These are phyloP conservation scores for Phytopythium boreale DNA, from an alignment of 352 stramenopile species.

Conservation along the genomic window DNA sequence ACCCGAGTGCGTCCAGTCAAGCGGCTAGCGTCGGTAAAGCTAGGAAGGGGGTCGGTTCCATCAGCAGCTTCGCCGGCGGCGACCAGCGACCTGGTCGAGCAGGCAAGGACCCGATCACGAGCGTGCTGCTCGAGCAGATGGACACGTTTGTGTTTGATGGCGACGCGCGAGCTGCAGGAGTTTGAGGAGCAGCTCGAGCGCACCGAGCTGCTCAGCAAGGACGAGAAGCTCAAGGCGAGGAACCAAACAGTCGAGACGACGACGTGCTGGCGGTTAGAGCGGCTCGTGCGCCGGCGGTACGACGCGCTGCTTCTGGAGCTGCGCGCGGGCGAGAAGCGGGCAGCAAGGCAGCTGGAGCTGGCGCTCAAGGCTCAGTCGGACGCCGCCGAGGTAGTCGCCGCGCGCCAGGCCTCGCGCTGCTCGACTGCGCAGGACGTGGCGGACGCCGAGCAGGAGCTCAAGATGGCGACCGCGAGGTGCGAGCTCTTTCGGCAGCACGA, in stretches of 20 bases:
- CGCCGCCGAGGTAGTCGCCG: conserved; percentile 7
- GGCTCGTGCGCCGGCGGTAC: conserved; percentile 46
- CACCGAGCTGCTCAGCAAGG: not conserved
- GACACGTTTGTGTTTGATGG: conserved; percentile 67
- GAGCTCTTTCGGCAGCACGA: conserved; percentile 47
- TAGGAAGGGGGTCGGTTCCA: conserved; percentile 16
- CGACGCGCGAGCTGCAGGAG: conserved; percentile 31
- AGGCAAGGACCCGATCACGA: conserved; percentile 49
- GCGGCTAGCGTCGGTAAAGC: not conserved
- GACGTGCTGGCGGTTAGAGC: conserved; percentile 45
- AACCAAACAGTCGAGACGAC: not conserved
- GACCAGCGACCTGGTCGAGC: conserved; percentile 27
- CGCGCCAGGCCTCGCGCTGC: conserved; percentile 3
- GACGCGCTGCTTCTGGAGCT: conserved; percentile 37
- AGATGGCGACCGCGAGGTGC: conserved; percentile 14
- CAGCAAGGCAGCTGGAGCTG: conserved; percentile 39
- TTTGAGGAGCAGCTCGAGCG: conserved; percentile 7
- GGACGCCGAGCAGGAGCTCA: conserved; percentile 15
- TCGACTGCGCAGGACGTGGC: conserved; percentile 8
- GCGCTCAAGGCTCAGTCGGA: conserved; percentile 23
- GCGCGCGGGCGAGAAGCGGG: conserved; percentile 30
- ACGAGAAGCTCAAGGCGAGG: not conserved
- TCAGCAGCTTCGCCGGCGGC: conserved; percentile 35
- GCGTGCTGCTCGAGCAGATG: conserved; percentile 61
- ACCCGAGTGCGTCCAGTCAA: conserved; percentile 18